Evolutionary conservation across 1,284 basidiomycete species (phyloP), one percentile per base, ranked within the genome.

Genomic region (Tilletia caries): DNA sequence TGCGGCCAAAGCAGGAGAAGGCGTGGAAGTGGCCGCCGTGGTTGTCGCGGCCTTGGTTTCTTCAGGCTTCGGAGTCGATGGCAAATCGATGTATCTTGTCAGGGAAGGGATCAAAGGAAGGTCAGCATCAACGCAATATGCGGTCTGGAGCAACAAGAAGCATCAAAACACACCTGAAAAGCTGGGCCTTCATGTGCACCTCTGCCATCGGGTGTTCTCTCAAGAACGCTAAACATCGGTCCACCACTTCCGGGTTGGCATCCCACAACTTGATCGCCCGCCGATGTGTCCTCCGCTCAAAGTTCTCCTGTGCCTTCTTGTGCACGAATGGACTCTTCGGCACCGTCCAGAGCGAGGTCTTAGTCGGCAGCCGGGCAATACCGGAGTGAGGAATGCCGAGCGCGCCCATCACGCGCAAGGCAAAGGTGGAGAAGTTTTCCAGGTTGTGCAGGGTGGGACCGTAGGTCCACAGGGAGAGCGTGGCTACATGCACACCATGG

Each of bases 281-380:
- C 78, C 91, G 91, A 82, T 95, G 91, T 68, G 91, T 91, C 78
- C 86, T 87, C 37, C 92, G 86, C 84, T 93, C 91, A 83, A 97
- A 98, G 85, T 98, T 98, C 86, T 98, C 94, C 85, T 97, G 94
- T 25, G 88, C 87, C 85, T 96, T 97, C 84, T 98, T 98, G 85
- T 95, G 91, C 8, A 90, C 90, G 84, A 98, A 98, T 2, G 95
- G 94, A 2, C 89, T 88, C 54, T 90, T 89, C 12, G 89, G 87
- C 15, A 98, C 94, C 0, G 95, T 97, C 89, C 92, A 93, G 10
- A 97, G 85, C 8, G 88, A 87, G 29, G 91, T 90, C 75, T 90
- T 87, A 1, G 89, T 92, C 0, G 94, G 94, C 0, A 97, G 88
- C 1, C 85, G 84, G 2, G 88, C 88, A 1, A 90, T 87, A 15